phyloP scores from a whole-genome alignment of 2,329 filamentous ascomycete species.

The Mollisia scopiformis region DNA sequence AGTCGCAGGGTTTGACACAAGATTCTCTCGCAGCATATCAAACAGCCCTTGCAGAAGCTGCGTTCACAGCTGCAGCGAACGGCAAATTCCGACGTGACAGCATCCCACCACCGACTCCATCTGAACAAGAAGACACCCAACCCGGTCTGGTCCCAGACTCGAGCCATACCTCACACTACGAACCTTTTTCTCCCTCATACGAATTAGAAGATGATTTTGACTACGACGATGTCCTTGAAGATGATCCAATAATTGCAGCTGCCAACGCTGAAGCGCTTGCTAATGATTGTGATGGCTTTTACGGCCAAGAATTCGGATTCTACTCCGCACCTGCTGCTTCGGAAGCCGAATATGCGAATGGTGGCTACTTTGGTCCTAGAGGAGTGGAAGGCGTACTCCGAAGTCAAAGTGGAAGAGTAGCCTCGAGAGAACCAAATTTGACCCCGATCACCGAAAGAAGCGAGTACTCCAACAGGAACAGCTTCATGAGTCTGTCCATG shows the following conservation, averaged over 20 bases:
- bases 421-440: constrained; percentile 84
- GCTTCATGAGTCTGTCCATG: constrained; percentile 63
- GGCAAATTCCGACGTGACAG: constrained; percentile 71
- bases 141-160: constrained; percentile 45
- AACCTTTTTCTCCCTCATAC: constrained; percentile 37
- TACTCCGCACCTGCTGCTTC: constrained; percentile 66
- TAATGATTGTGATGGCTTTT: constrained; percentile 91
- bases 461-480: constrained; percentile 95
- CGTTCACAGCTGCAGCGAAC: constrained; percentile 73
- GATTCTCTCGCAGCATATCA: constrained; percentile 75
- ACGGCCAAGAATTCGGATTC: constrained; percentile 95
- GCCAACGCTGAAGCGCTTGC: constrained; percentile 93
- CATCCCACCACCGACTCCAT: constrained; percentile 24
- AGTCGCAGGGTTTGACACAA: constrained; percentile 47
- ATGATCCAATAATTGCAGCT: constrained; percentile 91
- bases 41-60: constrained; percentile 80
- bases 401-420: constrained; percentile 72
- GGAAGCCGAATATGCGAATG: constrained; percentile 64
- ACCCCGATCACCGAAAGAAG: constrained; percentile 96
- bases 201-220: constrained; percentile 49
- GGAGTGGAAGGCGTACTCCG: constrained; percentile 63
- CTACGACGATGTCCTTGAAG: constrained; percentile 70
- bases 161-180: constrained; percentile 37
- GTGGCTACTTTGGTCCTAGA: constrained; percentile 86
- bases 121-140: constrained; percentile 35